phyloP scores from a whole-genome alignment of 352 stramenopile species.

The Blastocystis sp. region DNA sequence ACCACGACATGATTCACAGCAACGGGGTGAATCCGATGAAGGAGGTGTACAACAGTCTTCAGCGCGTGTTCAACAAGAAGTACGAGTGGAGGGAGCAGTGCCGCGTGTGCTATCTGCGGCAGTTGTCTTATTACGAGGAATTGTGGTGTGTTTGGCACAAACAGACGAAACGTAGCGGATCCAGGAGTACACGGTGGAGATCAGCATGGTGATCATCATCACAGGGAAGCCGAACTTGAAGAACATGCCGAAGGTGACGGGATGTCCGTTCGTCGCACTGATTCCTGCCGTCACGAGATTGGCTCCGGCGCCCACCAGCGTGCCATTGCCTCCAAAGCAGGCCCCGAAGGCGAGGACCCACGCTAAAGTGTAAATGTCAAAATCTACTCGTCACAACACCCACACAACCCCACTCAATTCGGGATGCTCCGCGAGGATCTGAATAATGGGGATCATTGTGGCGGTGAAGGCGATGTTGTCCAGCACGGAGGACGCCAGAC shows the following conservation, averaged over 20 bases:
- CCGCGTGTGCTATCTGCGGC: constrained; percentile 30
- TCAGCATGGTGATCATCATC: constrained; percentile 63
- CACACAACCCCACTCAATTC: constrained; percentile 68
- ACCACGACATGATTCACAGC: constrained; percentile 14
- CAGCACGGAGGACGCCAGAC: constrained; percentile 75
- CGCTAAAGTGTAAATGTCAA: constrained; percentile 78
- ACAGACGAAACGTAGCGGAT: constrained; percentile 29
- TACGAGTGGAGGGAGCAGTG: neutral
- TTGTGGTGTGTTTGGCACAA: constrained; percentile 57
- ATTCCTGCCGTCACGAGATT: constrained; percentile 79
- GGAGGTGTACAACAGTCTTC: neutral
- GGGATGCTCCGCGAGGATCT: constrained; percentile 77
- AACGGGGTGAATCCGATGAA: neutral
- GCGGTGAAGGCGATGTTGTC: constrained; percentile 78
- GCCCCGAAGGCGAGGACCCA: constrained; percentile 79
- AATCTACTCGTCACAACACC: constrained; percentile 2
- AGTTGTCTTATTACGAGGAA: constrained; percentile 54
- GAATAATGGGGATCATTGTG: constrained; percentile 79
- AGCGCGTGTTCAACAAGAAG: neutral
- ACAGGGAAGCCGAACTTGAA: constrained; percentile 65
- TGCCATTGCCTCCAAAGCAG: constrained; percentile 79
- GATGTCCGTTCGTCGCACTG: constrained; percentile 57
- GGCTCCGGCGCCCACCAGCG: constrained; percentile 78
- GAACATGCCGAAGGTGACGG: constrained; percentile 55
- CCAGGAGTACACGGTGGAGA: constrained; percentile 58